Evolutionary conservation across 306 rosid species (phyloP), one percentile per base, ranked within the genome.

Genomic region (Quercus cerris): DNA sequence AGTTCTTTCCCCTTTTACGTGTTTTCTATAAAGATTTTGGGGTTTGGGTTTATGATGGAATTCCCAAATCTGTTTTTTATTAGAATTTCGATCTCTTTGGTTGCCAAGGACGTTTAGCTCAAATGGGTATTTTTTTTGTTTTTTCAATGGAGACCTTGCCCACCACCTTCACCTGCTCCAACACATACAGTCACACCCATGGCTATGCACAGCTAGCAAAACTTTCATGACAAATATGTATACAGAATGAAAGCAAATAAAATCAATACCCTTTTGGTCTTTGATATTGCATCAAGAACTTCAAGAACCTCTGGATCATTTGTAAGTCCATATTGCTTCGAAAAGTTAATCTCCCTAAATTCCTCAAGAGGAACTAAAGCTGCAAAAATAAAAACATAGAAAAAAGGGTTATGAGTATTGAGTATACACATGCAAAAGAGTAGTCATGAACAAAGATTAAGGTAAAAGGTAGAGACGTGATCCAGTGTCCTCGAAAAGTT

Each of bases 311-410:
- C 91, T n/a, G 86, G 56, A 77, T 91, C 97, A 77, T 80, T 81
- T 11, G 86, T 59, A 71, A 93, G 89, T 66, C 97, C 97, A 86
- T 93, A 93, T 25, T 89, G 92, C 90, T 90, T 91, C 17, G 93
- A 78, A 46, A 85, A 88, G 33, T 93, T 83, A 11, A 78, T 81
- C 86, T 88, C 96, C 54, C 75, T 84, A 70, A 93, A 79, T 82
- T 93, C 97, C 82, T 88, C 98, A 27, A 91, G 69, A 66, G 97
- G 97, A 83, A 93, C 88, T 89, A 93, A 86, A 78, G 97, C 94
- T 92, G 85, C 75, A 67, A 69, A 30, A 27, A 49, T 33, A 49
- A 80, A 76, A 18, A 20, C 41, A 66, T n/a, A 69, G 61, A 11
- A 70, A 49, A 56, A 15, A 11, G 8, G 67, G 70, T 52, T 5